phyloP scores from a whole-genome alignment of 495 filamentous ascomycete genomes.

The Cladorrhinum samala region DNA sequence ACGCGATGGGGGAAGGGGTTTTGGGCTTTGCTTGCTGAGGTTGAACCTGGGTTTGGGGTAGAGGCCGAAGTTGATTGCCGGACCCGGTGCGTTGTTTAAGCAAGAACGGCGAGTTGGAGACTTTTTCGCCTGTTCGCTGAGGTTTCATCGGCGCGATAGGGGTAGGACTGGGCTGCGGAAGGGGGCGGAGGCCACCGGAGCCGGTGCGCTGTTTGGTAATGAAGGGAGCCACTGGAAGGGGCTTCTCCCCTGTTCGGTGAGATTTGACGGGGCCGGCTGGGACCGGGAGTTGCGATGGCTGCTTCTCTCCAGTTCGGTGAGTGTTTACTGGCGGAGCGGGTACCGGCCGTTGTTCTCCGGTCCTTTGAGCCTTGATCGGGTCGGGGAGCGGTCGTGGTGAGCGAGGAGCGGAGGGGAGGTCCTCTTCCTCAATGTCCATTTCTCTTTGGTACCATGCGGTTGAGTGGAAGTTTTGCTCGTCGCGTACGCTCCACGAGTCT shows the following conservation, averaged over 20 bases:
- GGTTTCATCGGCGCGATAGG: conserved; percentile 25
- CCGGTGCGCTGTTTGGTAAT: conserved; percentile 6
- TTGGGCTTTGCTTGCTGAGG: conserved; percentile 23
- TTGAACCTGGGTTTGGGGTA: conserved; percentile 26
- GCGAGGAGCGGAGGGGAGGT: conserved; percentile 8
- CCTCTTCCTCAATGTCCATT: conserved; percentile 20
- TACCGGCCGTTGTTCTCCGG: conserved; percentile 14
- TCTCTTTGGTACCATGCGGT: conserved; percentile 59
- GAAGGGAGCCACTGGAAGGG: not conserved
- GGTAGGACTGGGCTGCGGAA: not conserved
- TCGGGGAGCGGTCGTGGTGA: conserved; percentile 39
- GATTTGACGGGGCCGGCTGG: conserved; percentile 17
- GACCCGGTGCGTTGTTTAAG: conserved; percentile 27
- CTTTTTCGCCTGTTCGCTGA: not conserved
- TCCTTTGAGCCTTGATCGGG: conserved; percentile 29
- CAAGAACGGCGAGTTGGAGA: conserved; percentile 8
- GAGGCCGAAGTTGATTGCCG: conserved; percentile 19
- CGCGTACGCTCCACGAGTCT: conserved; percentile 60
- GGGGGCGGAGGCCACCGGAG: not conserved
- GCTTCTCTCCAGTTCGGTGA: conserved; percentile 22
- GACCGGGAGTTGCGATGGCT: not conserved
- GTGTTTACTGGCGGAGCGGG: conserved; percentile 15
- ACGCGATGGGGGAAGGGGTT: conserved; percentile 20
- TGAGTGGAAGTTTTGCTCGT: conserved; percentile 69
- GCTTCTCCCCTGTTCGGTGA: conserved; percentile 31